phyloP scores from a whole-genome alignment of 2,329 filamentous ascomycete species.

The Chaetothyriales sp. region DNA sequence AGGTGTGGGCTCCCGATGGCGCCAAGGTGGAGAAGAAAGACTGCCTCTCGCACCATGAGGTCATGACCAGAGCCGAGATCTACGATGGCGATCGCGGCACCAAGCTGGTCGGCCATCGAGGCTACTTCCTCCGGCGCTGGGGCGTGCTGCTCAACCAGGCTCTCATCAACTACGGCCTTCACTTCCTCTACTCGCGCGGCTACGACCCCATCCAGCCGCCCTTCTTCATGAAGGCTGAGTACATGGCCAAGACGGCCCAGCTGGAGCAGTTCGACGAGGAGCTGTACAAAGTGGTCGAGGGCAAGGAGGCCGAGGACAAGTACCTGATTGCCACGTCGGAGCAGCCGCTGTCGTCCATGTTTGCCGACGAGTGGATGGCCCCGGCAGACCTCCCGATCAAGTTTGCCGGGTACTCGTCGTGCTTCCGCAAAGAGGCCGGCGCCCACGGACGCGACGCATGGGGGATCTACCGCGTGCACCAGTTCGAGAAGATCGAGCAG shows the following conservation, averaged over 20 bases:
- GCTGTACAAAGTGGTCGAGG: slow-evolving; percentile 83
- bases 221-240: slow-evolving; percentile 86
- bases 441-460: slow-evolving; percentile 86
- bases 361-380: slow-evolving; percentile 86
- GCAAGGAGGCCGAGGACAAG: slow-evolving; percentile 81
- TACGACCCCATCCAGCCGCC: slow-evolving; percentile 76
- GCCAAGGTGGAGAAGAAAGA: slow-evolving; percentile 60
- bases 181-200: slow-evolving; percentile 70
- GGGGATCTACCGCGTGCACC: slow-evolving; percentile 96
- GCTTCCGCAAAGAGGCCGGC: slow-evolving; percentile 90
- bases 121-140: slow-evolving; percentile 82
- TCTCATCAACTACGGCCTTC: slow-evolving; percentile 84
- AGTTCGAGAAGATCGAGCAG: slow-evolving; percentile 90
- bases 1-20: slow-evolving; percentile 69
- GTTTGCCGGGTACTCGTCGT: slow-evolving; percentile 84
- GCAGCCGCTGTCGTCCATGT: slow-evolving; percentile 85
- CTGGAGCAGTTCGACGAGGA: slow-evolving; percentile 96
- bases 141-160: slow-evolving; percentile 87
- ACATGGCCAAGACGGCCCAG: slow-evolving; percentile 97
- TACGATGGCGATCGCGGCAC: slow-evolving; percentile 87
- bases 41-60: slow-evolving; percentile 84
- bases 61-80: slow-evolving; percentile 72
- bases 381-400: slow-evolving; percentile 78
- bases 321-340: slow-evolving; percentile 73
- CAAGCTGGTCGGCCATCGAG: slow-evolving; percentile 87